phyloP scores from a whole-genome alignment of 495 filamentous ascomycete genomes.

The Cenococcum geophilum region DNA sequence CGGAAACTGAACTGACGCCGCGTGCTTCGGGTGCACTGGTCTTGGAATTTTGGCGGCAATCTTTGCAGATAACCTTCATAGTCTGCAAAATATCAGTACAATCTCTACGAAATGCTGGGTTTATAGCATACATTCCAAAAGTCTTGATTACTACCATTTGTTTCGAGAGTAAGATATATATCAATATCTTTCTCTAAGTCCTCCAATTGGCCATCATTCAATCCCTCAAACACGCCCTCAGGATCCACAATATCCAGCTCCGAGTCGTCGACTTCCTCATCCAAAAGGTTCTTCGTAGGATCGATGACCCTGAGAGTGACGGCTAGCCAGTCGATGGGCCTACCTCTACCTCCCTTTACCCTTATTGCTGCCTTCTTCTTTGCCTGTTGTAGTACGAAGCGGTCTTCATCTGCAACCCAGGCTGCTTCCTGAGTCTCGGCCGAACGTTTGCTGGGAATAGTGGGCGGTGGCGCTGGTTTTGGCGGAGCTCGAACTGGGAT shows the following conservation, averaged over 20 bases:
- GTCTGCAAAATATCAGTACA: conserved; percentile 48
- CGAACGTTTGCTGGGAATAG: conserved; percentile 35
- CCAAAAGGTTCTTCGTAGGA: conserved; percentile 60
- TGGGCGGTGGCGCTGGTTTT: conserved; percentile 21
- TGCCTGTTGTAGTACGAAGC: conserved; percentile 91
- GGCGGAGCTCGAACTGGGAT: conserved; percentile 9
- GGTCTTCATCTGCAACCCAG: conserved; percentile 91
- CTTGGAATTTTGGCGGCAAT: conserved; percentile 62
- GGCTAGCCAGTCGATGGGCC: conserved; percentile 91
- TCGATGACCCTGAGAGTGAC: conserved; percentile 87
- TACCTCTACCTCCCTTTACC: conserved; percentile 86
- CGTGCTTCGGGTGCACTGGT: conserved; percentile 59
- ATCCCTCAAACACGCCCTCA: conserved; percentile 69
- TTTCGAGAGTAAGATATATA: conserved; percentile 76
- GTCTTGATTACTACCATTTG: conserved; percentile 65
- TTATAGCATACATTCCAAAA: conserved; percentile 67
- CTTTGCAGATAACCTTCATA: conserved; percentile 75
- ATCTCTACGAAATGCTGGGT: not conserved
- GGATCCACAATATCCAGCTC: conserved; percentile 78
- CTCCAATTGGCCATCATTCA: conserved; percentile 61
- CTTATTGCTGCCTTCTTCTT: conserved; percentile 98
- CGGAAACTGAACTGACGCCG: conserved; percentile 70
- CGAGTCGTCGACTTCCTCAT: conserved; percentile 74
- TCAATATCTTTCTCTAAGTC: conserved; percentile 84
- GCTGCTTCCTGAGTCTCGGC: conserved; percentile 39